A percentile compares a stretch with the other conserved stretches of the same genome.
Evolutionary conservation across 805 yeast species (phyloP).

Genomic region (Candida broadrunensis): DNA sequence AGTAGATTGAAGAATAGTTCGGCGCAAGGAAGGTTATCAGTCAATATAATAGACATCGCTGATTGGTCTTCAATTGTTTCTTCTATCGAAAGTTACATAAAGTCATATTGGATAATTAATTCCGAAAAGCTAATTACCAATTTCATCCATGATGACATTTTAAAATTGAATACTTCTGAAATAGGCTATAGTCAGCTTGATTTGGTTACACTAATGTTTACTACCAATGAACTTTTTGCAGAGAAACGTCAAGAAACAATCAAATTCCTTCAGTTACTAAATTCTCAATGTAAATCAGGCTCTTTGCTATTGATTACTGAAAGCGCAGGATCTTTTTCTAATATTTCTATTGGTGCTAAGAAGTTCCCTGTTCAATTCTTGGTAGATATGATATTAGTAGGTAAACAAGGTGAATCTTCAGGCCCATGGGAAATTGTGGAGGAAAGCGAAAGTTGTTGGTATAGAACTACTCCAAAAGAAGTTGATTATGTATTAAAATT

Average conservation of each 20-base stretch:
- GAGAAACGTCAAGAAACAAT: constrained; percentile 64
- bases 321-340: constrained; percentile 88
- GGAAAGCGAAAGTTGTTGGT: constrained; percentile 79
- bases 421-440: constrained; percentile 68
- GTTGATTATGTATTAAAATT: constrained; percentile 62
- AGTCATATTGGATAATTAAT: constrained; percentile 51
- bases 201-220: constrained; percentile 72
- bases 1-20: constrained; percentile 33
- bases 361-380: constrained; percentile 80
- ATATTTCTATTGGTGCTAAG: constrained; percentile 71
- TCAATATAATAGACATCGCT: constrained; percentile 72
- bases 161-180: constrained; percentile 13
- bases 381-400: constrained; percentile 68
- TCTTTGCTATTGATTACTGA: constrained; percentile 68
- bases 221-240: constrained; percentile 82
- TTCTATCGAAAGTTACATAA: constrained; percentile 42
- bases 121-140: constrained; percentile 22
- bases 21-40: constrained; percentile 28
- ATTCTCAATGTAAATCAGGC: constrained; percentile 51
- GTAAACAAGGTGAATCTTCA: constrained; percentile 34
- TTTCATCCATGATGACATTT: constrained; percentile 30
- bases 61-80: constrained; percentile 63
- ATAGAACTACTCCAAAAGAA: constrained; percentile 49
- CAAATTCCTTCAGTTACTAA: constrained; percentile 52
- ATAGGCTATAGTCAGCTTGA: constrained; percentile 20